Evolutionary conservation across 2,329 filamentous ascomycete species (phyloP).

Genomic region (Apiospora aurea): DNA sequence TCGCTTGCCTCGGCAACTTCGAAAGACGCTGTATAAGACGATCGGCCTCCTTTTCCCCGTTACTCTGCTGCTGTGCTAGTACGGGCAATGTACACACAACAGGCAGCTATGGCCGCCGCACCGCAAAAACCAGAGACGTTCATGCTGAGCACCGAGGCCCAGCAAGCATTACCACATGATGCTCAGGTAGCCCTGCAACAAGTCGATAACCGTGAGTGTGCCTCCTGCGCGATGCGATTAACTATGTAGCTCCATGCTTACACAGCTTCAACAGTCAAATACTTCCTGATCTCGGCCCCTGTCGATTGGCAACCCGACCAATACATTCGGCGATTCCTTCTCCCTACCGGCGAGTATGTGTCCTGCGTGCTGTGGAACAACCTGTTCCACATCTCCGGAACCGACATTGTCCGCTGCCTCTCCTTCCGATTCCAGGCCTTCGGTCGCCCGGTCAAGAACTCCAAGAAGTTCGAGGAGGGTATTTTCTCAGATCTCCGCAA

Average conservation of each 20-base stretch:
- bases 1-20: conserved; percentile 34
- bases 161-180: conserved; percentile 94
- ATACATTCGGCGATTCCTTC: conserved; percentile 92
- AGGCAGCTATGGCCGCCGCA: conserved; percentile 81
- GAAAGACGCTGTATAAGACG: conserved; percentile 27
- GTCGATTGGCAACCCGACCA: conserved; percentile 98
- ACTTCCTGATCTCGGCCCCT: conserved; percentile 97
- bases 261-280: conserved; percentile 75
- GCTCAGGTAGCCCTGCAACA: conserved; percentile 97
- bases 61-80: conserved; percentile 36
- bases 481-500: conserved; percentile 99
- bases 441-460: conserved; percentile 97
- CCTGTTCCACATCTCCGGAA: conserved; percentile 98
- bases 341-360: conserved; percentile 98
- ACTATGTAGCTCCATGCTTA: conserved; percentile 31
- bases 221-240: neutral
- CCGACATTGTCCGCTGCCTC: conserved; percentile 96
- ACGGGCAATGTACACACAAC: conserved; percentile 77
- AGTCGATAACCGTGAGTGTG: conserved; percentile 82
- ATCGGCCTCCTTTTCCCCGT: conserved; percentile 18
- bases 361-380: conserved; percentile 99
- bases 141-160: conserved; percentile 95
- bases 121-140: conserved; percentile 98
- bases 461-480: conserved; percentile 99
- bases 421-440: conserved; percentile 99